phyloP scores from a whole-genome alignment of 371 early-diverging fungal genomes.

The Neoconidiobolus thromboides region DNA sequence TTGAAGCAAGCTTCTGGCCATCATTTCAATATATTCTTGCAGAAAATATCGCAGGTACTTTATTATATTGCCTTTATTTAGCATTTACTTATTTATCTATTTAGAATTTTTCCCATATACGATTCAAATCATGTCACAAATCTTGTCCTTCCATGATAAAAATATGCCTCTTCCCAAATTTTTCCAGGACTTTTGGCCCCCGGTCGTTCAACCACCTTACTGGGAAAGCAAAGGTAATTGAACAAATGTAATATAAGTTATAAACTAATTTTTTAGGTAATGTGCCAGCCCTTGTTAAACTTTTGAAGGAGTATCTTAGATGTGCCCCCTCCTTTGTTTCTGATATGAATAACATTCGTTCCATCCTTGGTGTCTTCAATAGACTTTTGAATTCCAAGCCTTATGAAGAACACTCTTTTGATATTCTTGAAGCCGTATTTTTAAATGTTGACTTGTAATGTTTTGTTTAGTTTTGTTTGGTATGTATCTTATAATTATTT shows the following conservation, averaged over 20 bases:
- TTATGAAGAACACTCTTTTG: constrained; percentile 72
- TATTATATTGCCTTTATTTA: neutral
- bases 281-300: constrained; percentile 77
- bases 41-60: constrained; percentile 46
- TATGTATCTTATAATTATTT: neutral
- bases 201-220: constrained; percentile 59
- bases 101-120: constrained; percentile 89
- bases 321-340: constrained; percentile 38
- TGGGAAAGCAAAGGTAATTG: constrained; percentile 64
- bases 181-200: constrained; percentile 48
- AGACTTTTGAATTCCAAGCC: constrained; percentile 68
- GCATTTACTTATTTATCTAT: neutral
- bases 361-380: constrained; percentile 86
- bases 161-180: constrained; percentile 34
- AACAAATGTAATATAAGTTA: neutral
- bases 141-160: constrained; percentile 54
- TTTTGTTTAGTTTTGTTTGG: neutral
- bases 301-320: constrained; percentile 65
- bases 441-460: neutral
- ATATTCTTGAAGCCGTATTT: constrained; percentile 31
- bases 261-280: constrained; percentile 32
- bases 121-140: constrained; percentile 81
- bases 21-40: constrained; percentile 81
- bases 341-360: constrained; percentile 37
- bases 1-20: constrained; percentile 48